These are phyloP conservation scores for Aureobasidium sp. DNA, from an alignment of 2,329 filamentous ascomycete genomes.

Conservation along the genomic window DNA sequence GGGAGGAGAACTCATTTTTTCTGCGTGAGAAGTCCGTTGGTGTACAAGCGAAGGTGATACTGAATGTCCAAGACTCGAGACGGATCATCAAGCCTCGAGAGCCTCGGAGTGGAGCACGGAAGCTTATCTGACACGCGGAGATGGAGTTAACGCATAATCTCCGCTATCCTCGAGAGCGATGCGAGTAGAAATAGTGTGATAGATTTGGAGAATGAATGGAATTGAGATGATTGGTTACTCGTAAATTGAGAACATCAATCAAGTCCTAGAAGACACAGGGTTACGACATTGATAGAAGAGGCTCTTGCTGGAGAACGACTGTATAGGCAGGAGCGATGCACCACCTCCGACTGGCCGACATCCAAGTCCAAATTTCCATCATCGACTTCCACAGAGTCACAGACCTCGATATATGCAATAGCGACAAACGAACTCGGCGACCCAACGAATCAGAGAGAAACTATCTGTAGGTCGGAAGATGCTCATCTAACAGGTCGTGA, in stretches of 20 bases:
- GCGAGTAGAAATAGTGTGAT: not conserved
- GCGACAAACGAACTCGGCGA: no score
- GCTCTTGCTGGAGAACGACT: not conserved
- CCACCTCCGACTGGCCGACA: not conserved
- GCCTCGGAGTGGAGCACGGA: constrained; percentile 7
- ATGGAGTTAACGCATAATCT: constrained; percentile 2
- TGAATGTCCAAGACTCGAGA: not conserved
- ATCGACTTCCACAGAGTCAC: no score
- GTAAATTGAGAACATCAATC: not conserved
- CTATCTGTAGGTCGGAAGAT: no score
- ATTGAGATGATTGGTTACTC: not conserved
- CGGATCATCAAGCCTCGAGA: not conserved
- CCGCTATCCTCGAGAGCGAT: not conserved
- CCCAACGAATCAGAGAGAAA: no score
- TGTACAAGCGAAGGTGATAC: constrained; percentile 4
- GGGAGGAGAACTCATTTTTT: constrained; percentile 1
- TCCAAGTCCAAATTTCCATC: not conserved
- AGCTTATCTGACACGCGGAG: constrained; percentile 5
- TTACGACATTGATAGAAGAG: not conserved
- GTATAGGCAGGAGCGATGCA: not conserved
- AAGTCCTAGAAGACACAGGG: not conserved
- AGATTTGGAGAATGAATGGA: not conserved
- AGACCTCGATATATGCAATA: no score
- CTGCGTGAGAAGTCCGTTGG: not conserved
- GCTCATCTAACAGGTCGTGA: no score